Base-by-base conservation (phyloP, 371 early-diverging fungal genomes). In the Lichtheimia hyalospora region DNA sequence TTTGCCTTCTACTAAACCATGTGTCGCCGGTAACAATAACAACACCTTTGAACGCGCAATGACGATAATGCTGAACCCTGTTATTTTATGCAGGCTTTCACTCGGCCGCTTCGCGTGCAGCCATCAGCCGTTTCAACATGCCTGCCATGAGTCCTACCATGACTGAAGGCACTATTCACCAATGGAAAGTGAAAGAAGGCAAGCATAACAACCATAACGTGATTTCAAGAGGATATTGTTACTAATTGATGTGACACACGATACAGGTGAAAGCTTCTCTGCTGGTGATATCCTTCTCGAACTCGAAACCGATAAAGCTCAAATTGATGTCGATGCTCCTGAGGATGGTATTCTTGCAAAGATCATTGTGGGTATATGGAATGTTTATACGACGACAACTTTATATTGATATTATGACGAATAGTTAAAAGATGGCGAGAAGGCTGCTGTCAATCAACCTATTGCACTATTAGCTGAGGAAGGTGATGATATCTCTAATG, bases 101-200 rank as follows among this genome's bases (percentile, higher is more conserved):
- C 60, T 85, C 84, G 18, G 79, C 87, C 43, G 82, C 77, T 3
- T 57, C 69, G 6, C 70, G 77, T 49, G 66, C 77, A 51, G 89
- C 84, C 52, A 83, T 81, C 75, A 84, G 81, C 13, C 71, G 88
- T 52, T 85, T 97, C 75, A 85, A 81, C 62, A 92, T 97, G 90
- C 97, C 97, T 20, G 95, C 97, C 46, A 82, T 97, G 75, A 93
- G 94, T 51, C 97, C 97, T n/a, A 97, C 97, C 51, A 97, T 97
- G 97, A 94, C 96, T 4, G 91, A 93, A 77, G 96, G 96, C 67
- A 94, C 93, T 57, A 86, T 97, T 68, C 91, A 91, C 21, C 66
- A 80, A 60, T 97, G 97, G 97, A 85, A 86, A 68, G 92, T 93
- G 71, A 86, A 92, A 66, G 88, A 91, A 78, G 91, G 86, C 74